A percentile compares a stretch with the other conserved stretches of the same genome.
These are phyloP conservation scores for Lentinula detonsa DNA, from an alignment of 768 basidiomycete genomes.

Conservation along the genomic window DNA sequence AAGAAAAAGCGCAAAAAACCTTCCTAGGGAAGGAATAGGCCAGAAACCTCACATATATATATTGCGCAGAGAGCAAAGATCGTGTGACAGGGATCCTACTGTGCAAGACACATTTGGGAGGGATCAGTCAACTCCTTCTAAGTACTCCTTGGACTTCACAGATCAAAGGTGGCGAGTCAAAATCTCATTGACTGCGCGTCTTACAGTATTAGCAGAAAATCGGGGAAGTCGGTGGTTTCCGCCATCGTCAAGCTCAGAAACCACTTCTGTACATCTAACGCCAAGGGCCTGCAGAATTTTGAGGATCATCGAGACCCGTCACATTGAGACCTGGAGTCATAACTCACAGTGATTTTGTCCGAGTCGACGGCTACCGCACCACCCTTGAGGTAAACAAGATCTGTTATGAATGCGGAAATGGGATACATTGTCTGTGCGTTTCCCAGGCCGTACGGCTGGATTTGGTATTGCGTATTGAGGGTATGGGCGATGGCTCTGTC, in stretches of 20 bases:
- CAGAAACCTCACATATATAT: no score
- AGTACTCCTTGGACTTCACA: background rate
- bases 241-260: constrained; percentile 10
- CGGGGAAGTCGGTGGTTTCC: constrained; percentile 14
- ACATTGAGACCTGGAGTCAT: background rate
- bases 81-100: no score
- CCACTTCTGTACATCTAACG: constrained; percentile 52
- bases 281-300: constrained; percentile 41
- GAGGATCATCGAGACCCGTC: background rate
- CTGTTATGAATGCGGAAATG: constrained; percentile 76
- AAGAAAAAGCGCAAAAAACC: no score
- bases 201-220: constrained; percentile 43
- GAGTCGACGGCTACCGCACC: constrained; percentile 59
- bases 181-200: constrained; percentile 31
- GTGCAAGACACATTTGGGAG: no score
- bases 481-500: constrained; percentile 62
- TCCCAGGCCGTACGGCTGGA: constrained; percentile 50
- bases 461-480: constrained; percentile 56
- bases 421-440: constrained; percentile 61
- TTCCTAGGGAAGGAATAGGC: no score
- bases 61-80: no score
- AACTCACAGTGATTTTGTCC: constrained; percentile 47
- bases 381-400: constrained; percentile 72
- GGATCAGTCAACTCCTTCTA: no score
- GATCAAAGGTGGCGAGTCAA: background rate